Conservation (phyloP, 345 rosid genomes). For the Hibiscus mutabilis region DNA sequence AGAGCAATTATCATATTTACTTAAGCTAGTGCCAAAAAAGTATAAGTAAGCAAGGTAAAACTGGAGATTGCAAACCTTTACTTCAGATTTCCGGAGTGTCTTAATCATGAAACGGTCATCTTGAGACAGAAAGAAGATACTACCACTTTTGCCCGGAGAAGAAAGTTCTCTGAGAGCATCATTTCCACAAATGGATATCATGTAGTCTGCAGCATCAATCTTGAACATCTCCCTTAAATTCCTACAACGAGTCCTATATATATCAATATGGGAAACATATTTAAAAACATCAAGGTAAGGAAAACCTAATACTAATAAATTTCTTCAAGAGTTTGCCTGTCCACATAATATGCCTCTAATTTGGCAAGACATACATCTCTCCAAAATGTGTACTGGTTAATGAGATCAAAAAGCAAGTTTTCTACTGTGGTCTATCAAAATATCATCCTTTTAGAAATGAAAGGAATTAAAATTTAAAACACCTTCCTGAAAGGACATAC, state of each 20-base stretch:
- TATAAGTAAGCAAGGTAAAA: constrained; percentile 1
- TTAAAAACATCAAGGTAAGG: neutral
- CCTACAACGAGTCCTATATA: constrained; percentile 37
- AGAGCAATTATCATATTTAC: neutral
- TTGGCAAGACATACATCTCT: neutral
- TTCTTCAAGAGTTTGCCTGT: neutral
- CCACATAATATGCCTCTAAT: neutral
- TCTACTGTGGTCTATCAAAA: neutral
- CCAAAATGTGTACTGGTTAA: neutral
- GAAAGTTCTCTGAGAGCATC: constrained; percentile 97
- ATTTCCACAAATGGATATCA: constrained; percentile 98
- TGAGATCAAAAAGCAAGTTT: neutral
- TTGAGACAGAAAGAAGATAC: constrained; percentile 91
- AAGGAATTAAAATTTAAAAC: neutral
- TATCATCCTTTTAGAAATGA: neutral
- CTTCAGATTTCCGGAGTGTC: constrained; percentile 95
- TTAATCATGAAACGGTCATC: constrained; percentile 98
- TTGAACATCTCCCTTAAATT: constrained; percentile 97
- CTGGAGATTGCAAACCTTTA: constrained; percentile 55
- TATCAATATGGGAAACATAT: constrained; percentile 1
- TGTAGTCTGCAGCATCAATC: constrained; percentile 96
- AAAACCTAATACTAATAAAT: neutral
- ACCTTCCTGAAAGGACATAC: neutral
- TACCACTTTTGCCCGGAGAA: constrained; percentile 98
- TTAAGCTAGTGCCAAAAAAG: neutral